Percentiles rank a stretch among this genome's conserved stretches.
Evolutionary conservation across 306 rosid species (phyloP).

Genomic region (Psophocarpus tetragonolobus): DNA sequence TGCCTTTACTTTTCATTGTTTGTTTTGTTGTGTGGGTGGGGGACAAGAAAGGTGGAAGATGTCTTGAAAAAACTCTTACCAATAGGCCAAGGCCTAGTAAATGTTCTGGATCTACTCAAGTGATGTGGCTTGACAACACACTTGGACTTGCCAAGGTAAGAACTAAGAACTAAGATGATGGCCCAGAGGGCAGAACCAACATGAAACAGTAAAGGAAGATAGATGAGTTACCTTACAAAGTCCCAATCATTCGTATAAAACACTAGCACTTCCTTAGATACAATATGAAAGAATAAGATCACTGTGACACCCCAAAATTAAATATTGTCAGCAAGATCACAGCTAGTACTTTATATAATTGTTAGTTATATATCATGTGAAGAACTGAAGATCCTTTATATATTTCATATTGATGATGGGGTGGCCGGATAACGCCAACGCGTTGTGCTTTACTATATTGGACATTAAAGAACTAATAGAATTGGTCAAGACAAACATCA

Average conservation of each 20-base stretch:
- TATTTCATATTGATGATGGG: neutral
- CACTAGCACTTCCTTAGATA: neutral
- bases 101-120: neutral
- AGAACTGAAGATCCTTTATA: neutral
- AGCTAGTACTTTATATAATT: neutral
- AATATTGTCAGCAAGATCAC: neutral
- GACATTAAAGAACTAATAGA: slow-evolving; percentile 3
- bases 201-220: neutral
- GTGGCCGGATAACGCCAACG: neutral
- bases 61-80: neutral
- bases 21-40: neutral
- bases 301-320: neutral
- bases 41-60: slow-evolving; percentile 20
- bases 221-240: neutral
- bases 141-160: neutral
- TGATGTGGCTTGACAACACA: neutral
- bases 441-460: neutral
- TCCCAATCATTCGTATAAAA: neutral
- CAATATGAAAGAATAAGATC: neutral
- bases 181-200: neutral
- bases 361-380: neutral
- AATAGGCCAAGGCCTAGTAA: neutral
- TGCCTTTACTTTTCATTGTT: neutral
- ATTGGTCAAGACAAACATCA: neutral
- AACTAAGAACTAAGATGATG: too few species aligned